phyloP scores from a whole-genome alignment of 2,329 filamentous ascomycete genomes.

The Nigrospora sphaerica region DNA sequence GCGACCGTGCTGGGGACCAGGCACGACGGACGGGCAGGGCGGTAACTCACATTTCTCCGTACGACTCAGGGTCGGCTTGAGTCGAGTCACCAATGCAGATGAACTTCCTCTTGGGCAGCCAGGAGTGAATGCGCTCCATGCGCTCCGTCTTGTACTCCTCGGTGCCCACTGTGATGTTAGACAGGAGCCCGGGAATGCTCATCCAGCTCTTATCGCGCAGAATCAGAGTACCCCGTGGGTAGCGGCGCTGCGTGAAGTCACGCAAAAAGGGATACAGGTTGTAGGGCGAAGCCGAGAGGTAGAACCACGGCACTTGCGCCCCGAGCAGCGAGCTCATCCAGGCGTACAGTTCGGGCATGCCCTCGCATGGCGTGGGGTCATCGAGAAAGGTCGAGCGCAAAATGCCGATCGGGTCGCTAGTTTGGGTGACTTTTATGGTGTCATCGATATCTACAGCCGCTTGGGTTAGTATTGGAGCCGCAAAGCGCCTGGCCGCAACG shows the following conservation, averaged over 20 bases:
- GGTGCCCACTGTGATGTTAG: conserved; percentile 72
- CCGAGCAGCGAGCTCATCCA: conserved; percentile 50
- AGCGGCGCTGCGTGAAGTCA: conserved; percentile 60
- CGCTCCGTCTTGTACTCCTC: conserved; percentile 79
- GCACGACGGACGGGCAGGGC: background rate
- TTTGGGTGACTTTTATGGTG: conserved; percentile 88
- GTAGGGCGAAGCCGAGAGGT: conserved; percentile 89
- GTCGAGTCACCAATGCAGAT: conserved; percentile 87
- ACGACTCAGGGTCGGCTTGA: conserved; percentile 84
- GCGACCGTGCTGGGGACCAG: conserved; percentile 1
- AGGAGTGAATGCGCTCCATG: conserved; percentile 69
- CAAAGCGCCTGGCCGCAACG: background rate
- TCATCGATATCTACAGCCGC: conserved; percentile 70
- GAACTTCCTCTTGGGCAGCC: conserved; percentile 73
- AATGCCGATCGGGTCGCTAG: conserved; percentile 72
- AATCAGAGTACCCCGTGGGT: conserved; percentile 71
- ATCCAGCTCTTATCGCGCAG: conserved; percentile 82
- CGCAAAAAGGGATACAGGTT: conserved; percentile 86
- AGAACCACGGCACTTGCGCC: conserved; percentile 72
- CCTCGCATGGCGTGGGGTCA: conserved; percentile 59
- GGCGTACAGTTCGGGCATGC: conserved; percentile 80
- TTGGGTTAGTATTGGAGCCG: background rate
- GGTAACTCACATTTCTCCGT: conserved; percentile 63
- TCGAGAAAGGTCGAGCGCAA: conserved; percentile 79
- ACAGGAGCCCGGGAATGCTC: conserved; percentile 72